These are phyloP conservation scores for Candida rishiriensis DNA, from an alignment of 805 yeast species.

Conservation along the genomic window DNA sequence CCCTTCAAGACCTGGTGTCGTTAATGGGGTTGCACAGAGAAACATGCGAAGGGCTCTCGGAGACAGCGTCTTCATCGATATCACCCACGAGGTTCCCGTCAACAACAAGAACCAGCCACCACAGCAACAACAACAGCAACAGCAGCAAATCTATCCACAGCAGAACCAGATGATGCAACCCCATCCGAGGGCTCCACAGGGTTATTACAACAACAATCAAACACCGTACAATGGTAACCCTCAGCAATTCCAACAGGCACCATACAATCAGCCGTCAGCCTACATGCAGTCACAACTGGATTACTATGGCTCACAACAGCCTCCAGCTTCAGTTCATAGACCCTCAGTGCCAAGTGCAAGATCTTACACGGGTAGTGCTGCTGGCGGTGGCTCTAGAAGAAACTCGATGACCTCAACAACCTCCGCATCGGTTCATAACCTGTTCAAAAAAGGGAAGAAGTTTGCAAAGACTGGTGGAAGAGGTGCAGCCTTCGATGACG, in stretches of 20 bases:
- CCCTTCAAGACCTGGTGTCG: constrained; percentile 7
- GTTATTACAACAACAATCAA: no score
- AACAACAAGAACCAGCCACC: constrained; percentile 5
- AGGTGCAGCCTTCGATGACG: constrained; percentile 23
- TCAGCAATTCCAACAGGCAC: not conserved
- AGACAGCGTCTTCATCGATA: constrained; percentile 42
- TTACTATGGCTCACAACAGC: no score
- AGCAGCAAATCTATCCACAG: constrained; percentile 10
- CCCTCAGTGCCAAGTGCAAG: no score
- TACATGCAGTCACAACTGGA: no score
- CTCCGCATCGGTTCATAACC: constrained; percentile 32
- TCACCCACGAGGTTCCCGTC: constrained; percentile 37
- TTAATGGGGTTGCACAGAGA: constrained; percentile 22
- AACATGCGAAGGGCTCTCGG: constrained; percentile 35
- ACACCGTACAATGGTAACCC: no score
- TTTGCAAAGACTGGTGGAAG: constrained; percentile 24
- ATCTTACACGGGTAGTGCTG: no score
- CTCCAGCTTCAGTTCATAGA: no score
- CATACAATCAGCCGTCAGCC: not conserved
- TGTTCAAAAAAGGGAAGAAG: constrained; percentile 37
- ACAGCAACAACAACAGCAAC: constrained; percentile 15
- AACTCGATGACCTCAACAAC: constrained; percentile 8
- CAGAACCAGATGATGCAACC: not conserved
- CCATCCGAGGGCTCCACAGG: not conserved
- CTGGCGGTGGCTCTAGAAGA: not conserved